Conservation (phyloP, 768 basidiomycete genomes). For the Macrolepiota fuliginosa region DNA sequence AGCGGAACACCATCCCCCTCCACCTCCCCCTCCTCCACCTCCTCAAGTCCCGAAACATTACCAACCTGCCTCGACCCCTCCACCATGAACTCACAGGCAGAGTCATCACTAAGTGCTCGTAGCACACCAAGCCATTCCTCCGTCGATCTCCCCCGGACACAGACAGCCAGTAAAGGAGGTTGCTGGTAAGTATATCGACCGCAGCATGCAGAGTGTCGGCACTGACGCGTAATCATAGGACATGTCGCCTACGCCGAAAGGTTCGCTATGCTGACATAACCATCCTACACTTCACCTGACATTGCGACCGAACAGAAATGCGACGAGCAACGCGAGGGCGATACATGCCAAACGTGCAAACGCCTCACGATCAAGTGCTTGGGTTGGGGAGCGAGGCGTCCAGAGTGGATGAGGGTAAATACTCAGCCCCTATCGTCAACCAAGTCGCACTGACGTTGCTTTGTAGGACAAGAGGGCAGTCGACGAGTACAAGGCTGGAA, state of each 20-base stretch:
- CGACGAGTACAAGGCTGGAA: constrained; percentile 79
- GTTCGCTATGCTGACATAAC: constrained; percentile 36
- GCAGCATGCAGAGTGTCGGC: constrained; percentile 6
- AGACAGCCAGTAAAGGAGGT: constrained; percentile 65
- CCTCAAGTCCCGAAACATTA: constrained; percentile 44
- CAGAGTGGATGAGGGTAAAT: constrained; percentile 86
- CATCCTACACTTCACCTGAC: constrained; percentile 13
- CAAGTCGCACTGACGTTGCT: constrained; percentile 11
- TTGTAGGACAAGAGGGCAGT: constrained; percentile 78
- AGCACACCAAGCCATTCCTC: constrained; percentile 47
- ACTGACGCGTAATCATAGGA: constrained; percentile 45
- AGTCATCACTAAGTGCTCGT: constrained; percentile 27
- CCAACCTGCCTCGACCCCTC: constrained; percentile 30
- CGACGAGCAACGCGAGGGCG: constrained; percentile 78
- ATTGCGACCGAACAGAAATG: constrained; percentile 61
- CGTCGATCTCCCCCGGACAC: constrained; percentile 49
- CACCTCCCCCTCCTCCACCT: constrained; percentile 43
- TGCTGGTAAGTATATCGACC: constrained; percentile 60
- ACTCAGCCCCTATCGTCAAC: constrained; percentile 1
- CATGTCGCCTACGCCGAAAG: constrained; percentile 80
- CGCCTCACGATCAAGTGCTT: constrained; percentile 80
- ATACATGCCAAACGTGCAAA: constrained; percentile 79
- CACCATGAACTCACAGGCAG: constrained; percentile 31
- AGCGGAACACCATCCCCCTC: constrained; percentile 50
- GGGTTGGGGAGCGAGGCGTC: constrained; percentile 81